Conservation (phyloP, 163 green algal species). For the Volvox carteri region DNA sequence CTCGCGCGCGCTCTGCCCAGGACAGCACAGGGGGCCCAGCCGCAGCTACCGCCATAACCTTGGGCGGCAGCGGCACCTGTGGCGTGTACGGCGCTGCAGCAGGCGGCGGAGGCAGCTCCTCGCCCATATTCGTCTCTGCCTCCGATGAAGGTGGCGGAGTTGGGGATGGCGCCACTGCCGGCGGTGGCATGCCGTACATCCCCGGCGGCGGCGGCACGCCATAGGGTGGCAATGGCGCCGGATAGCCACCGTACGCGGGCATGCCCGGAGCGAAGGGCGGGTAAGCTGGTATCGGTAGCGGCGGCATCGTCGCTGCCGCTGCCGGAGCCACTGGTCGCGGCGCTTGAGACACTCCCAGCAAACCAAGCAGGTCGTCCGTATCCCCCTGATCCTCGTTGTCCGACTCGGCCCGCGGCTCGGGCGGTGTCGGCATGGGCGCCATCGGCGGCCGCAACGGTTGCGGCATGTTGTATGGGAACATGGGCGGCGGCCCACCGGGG, state of each 20-base stretch:
- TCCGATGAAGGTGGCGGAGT: background rate
- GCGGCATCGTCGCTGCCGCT: background rate
- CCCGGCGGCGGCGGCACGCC: background rate
- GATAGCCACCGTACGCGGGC: background rate
- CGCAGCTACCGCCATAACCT: background rate
- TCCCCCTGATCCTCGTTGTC: conserved; percentile 13
- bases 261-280: background rate
- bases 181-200: background rate
- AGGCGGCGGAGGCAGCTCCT: conserved; percentile 11
- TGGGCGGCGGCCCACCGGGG: background rate
- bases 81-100: background rate
- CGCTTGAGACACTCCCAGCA: conserved; percentile 7
- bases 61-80: background rate
- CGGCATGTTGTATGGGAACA: conserved; percentile 13
- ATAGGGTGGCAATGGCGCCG: background rate
- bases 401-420: background rate
- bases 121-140: background rate
- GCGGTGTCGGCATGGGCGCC: background rate
- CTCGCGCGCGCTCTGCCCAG: background rate
- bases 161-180: background rate
- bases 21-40: conserved; percentile 3
- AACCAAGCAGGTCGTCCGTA: conserved; percentile 7
- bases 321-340: background rate
- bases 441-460: background rate
- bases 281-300: background rate